phyloP scores from a whole-genome alignment of 441 rosid species.

The Kokia cookei region DNA sequence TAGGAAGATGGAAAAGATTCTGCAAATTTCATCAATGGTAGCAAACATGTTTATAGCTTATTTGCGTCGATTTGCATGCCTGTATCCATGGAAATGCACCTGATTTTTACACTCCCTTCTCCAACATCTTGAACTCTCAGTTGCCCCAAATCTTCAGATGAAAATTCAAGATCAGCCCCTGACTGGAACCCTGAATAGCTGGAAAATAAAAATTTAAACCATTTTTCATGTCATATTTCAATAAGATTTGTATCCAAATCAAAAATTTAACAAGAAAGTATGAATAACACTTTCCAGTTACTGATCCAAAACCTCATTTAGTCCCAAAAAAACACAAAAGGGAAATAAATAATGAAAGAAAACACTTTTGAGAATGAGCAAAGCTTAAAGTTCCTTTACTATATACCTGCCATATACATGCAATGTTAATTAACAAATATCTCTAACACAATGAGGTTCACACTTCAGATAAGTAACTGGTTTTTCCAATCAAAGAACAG shows the following conservation, averaged over 20 bases:
- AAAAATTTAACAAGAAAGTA: not conserved
- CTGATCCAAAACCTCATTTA: not conserved
- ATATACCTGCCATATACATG: not conserved
- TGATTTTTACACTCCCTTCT: conserved; percentile 83
- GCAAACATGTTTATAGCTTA: not conserved
- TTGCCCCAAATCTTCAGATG: conserved; percentile 34
- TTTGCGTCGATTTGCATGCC: conserved; percentile 7
- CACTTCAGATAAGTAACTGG: not conserved
- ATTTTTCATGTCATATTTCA: not conserved
- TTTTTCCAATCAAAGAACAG: not conserved
- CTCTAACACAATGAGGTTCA: not conserved
- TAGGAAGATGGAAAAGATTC: conserved; percentile 12
- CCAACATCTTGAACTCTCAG: conserved; percentile 76
- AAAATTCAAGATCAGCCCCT: conserved; percentile 41
- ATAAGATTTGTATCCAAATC: not conserved
- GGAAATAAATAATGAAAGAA: not conserved
- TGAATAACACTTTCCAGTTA: not conserved
- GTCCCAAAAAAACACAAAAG: not conserved
- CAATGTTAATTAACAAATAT: not conserved
- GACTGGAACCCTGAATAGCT: conserved; percentile 65
- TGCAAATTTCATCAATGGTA: not conserved
- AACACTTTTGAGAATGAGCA: not conserved
- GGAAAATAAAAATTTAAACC: not conserved
- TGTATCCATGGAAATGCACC: conserved; percentile 32
- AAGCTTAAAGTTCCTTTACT: too few relatives aligned